phyloP scores from a whole-genome alignment of 345 rosid species.

The Arabidopsis arenosa region DNA sequence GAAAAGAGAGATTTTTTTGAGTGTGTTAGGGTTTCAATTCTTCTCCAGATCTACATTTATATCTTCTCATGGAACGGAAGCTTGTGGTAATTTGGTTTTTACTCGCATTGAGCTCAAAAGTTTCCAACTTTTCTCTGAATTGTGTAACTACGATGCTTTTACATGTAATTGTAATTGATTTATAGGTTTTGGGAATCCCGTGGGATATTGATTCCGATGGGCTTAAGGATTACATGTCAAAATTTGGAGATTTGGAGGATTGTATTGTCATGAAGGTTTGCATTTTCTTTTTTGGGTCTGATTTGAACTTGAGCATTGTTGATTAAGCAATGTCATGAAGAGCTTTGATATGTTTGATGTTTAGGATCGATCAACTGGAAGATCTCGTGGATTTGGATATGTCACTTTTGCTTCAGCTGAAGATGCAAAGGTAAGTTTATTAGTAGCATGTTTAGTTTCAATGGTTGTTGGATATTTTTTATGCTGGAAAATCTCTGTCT shows the following conservation, averaged over 20 bases:
- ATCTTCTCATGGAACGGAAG: conserved; percentile 66
- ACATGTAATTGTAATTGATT: background rate
- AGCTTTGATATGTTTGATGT: conserved; percentile 22
- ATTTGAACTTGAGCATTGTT: background rate
- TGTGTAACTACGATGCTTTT: background rate
- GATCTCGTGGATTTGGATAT: conserved; percentile 98
- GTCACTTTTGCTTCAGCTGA: conserved; percentile 80
- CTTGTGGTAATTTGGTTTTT: conserved; percentile 65
- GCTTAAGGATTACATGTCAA: conserved; percentile 84
- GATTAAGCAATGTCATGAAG: background rate
- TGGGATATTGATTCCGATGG: conserved; percentile 98
- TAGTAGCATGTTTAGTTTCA: conserved; percentile 2
- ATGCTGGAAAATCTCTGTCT: background rate
- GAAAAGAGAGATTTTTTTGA: conserved; percentile 41
- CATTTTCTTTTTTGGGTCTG: background rate
- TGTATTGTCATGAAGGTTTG: conserved; percentile 98
- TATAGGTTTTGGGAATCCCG: conserved; percentile 86
- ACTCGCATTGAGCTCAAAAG: background rate
- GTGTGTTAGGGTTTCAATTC: conserved; percentile 57
- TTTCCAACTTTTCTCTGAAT: background rate
- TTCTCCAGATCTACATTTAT: conserved; percentile 34
- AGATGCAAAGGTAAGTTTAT: conserved; percentile 72
- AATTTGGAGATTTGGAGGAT: conserved; percentile 95
- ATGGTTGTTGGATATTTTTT: background rate
- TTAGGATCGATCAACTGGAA: conserved; percentile 89